A percentile compares a stretch with the other conserved stretches of the same genome.
phyloP scores from a whole-genome alignment of 352 stramenopile species.

The Globisporangium rhizosaccharum region DNA sequence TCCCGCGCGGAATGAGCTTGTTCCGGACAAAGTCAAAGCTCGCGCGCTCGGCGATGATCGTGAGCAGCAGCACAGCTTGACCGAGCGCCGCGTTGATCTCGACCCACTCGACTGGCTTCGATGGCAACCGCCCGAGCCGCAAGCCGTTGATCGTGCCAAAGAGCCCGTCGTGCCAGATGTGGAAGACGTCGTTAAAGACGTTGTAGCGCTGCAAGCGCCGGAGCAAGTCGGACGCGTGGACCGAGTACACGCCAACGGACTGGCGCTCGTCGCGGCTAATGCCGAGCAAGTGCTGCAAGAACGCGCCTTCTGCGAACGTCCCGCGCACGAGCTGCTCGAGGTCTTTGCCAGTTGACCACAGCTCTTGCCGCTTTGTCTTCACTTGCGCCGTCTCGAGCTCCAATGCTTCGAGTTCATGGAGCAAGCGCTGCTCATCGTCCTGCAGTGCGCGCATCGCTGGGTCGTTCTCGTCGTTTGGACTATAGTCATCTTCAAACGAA shows the following conservation, averaged over 20 bases:
- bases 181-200: slow-evolving; percentile 88
- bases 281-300: slow-evolving; percentile 69
- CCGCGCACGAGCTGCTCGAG: slow-evolving; percentile 66
- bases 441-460: slow-evolving; percentile 46
- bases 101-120: slow-evolving; percentile 82
- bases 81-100: slow-evolving; percentile 89
- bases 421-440: slow-evolving; percentile 53
- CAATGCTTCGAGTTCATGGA: slow-evolving; percentile 46
- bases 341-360: slow-evolving; percentile 71
- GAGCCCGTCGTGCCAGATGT: slow-evolving; percentile 88
- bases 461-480: slow-evolving; percentile 29
- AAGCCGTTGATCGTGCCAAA: slow-evolving; percentile 89
- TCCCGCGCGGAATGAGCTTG: slow-evolving; percentile 74
- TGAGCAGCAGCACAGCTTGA: slow-evolving; percentile 77
- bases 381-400: slow-evolving; percentile 55
- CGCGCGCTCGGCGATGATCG: slow-evolving; percentile 77
- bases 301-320: slow-evolving; percentile 68
- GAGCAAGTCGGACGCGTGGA: slow-evolving; percentile 79
- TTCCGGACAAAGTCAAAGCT: slow-evolving; percentile 84
- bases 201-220: slow-evolving; percentile 80
- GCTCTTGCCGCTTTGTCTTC: slow-evolving; percentile 45
- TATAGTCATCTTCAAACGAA: slow-evolving; percentile 10
- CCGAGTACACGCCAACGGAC: slow-evolving; percentile 66
- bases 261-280: slow-evolving; percentile 72
- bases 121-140: slow-evolving; percentile 73